Conservation (phyloP, 1,139 yeast species). For the Yamadazyma buinensis region DNA sequence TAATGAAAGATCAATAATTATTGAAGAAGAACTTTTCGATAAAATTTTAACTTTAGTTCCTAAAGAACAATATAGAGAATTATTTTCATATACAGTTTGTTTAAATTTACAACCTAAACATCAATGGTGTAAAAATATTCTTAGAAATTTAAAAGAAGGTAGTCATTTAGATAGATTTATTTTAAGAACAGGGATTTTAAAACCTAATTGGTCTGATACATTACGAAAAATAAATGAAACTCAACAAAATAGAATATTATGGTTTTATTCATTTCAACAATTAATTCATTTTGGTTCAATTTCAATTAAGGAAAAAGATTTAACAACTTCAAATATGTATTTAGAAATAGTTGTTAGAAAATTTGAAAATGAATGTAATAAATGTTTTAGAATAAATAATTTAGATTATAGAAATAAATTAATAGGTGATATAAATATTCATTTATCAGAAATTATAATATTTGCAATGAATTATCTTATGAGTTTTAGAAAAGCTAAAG, state of each 20-base stretch:
- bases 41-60: conserved; percentile 21
- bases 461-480: conserved; percentile 31
- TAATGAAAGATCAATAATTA: conserved; percentile 23
- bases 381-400: no score
- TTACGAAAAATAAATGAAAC: conserved; percentile 15
- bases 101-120: conserved; percentile 29
- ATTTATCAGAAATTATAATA: conserved; percentile 21
- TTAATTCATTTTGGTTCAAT: conserved; percentile 21
- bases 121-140: conserved; percentile 14
- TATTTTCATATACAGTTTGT: conserved; percentile 32
- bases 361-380: conserved; percentile 27
- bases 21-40: conserved; percentile 18
- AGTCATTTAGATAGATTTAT: conserved; percentile 30
- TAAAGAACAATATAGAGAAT: conserved; percentile 17
- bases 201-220: conserved; percentile 38
- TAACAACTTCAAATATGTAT: conserved; percentile 32
- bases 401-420: no score
- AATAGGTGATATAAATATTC: conserved; percentile 35
- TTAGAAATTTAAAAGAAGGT: conserved; percentile 24
- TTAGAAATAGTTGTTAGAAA: conserved; percentile 34
- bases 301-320: conserved; percentile 25
- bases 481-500: conserved; percentile 34
- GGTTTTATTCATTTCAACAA: conserved; percentile 28
- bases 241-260: conserved; percentile 26
- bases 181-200: conserved; percentile 34